Base-by-base conservation (phyloP, 1,284 basidiomycete genomes). In the Cryptococcus floricola region DNA sequence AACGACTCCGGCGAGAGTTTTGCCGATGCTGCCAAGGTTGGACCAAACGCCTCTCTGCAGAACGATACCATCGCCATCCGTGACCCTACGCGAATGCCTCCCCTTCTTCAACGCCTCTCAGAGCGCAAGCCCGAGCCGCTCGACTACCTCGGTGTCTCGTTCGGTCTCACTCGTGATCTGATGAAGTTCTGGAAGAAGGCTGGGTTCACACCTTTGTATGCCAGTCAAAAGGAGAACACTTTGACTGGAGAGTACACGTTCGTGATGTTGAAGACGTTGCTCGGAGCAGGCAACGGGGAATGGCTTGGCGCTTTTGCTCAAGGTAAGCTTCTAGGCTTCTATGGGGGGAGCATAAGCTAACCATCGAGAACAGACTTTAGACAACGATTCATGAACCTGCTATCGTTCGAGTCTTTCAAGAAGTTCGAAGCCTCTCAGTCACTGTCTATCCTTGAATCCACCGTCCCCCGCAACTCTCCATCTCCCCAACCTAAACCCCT, bases 131-230 rank as follows among this genome's bases (percentile, higher is more conserved):
- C 96, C 0, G 94, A 98, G 70, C 81, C 79, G 45, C 81, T 99
- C 37, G 95, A 98, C 76, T 99, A 96, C 75, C 81, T 99, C 6
- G 95, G 96, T 46, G 95, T 98, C 0, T 95, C 91, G 28, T 98
- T 96, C 73, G 96, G 96, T 10, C 80, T 98, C 48, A 98, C 95
- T 0, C 84, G 90, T 3, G 86, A 85, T 65, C 81, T 99, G 1
- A 83, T 98, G 52, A 82, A 90, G 81, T 99, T 98, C 80, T 98
- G 96, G 96, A 98, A 97, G 78, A 84, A 89, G 39, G 85, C 87
- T 1, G 91, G 91, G 14, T 98, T 89, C 73, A 83, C 89, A 0
- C 96, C 96, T 0, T 80, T 98, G 18, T 98, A 98, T 71, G 79
- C 98, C 25, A 87, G 94, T 42, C 96, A 98, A 76, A 94, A 91